Evolutionary conservation across 2,329 filamentous ascomycete genomes (phyloP).

Genomic region (Aspergillus awamori): DNA sequence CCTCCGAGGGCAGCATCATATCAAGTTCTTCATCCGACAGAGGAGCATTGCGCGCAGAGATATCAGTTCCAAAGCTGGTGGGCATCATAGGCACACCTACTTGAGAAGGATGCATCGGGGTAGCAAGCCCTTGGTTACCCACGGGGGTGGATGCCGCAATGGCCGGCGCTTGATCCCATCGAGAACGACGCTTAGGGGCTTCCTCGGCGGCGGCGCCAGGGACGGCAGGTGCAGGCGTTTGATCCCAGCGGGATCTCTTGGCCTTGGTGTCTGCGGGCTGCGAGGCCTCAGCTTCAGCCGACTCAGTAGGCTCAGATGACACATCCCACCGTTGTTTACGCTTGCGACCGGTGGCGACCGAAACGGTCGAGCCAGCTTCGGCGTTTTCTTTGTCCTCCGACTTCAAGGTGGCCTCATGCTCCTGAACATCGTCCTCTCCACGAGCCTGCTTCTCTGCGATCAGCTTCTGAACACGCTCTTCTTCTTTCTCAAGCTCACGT

Average conservation of each 20-base stretch:
- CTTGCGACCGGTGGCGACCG: constrained; percentile 68
- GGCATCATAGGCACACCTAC: constrained; percentile 55
- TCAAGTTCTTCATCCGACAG: constrained; percentile 94
- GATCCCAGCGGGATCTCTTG: constrained; percentile 87
- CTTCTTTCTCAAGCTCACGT: constrained; percentile 89
- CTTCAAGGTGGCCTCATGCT: constrained; percentile 74
- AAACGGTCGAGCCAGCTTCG: constrained; percentile 69
- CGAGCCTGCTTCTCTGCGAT: constrained; percentile 75
- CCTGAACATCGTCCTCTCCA: constrained; percentile 61
- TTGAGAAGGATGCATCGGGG: constrained; percentile 74
- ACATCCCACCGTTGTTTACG: constrained; percentile 97
- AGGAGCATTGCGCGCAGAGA: constrained; percentile 75
- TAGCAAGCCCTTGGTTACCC: constrained; percentile 72
- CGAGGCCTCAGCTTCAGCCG: constrained; percentile 52
- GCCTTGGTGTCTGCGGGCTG: constrained; percentile 60
- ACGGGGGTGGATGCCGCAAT: constrained; percentile 69
- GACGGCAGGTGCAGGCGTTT: constrained; percentile 65
- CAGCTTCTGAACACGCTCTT: constrained; percentile 78
- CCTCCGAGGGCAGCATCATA: constrained; percentile 83
- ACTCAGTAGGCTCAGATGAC: constrained; percentile 59
- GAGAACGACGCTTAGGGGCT: constrained; percentile 72
- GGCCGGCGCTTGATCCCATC: constrained; percentile 88
- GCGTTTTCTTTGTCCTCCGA: constrained; percentile 73
- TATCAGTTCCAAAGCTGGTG: constrained; percentile 77
- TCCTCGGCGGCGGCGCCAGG: constrained; percentile 53